phyloP scores from a whole-genome alignment of 345 rosid genomes.

The Psidium friedrichsthalianum region DNA sequence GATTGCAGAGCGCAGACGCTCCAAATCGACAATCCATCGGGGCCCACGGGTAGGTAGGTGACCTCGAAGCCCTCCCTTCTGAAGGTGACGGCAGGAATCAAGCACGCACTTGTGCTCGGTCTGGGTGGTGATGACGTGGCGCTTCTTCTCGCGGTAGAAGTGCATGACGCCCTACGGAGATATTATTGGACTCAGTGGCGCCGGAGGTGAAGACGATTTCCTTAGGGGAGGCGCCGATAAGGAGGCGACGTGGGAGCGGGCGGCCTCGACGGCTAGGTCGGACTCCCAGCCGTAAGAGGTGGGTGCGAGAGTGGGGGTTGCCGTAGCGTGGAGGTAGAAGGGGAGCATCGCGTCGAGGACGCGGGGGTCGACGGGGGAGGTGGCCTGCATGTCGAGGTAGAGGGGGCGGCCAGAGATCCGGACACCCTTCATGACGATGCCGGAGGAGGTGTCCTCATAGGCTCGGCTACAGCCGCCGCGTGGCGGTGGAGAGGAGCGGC shows the following conservation, averaged over 20 bases:
- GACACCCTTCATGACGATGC: slow-evolving; percentile 57
- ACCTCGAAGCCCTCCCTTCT: slow-evolving; percentile 94
- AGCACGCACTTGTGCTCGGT: slow-evolving; percentile 97
- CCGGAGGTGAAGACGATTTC: slow-evolving; percentile 92
- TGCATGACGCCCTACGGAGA: slow-evolving; percentile 90
- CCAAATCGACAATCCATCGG: slow-evolving; percentile 68
- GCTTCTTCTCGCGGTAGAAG: slow-evolving; percentile 81
- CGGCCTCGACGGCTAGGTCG: slow-evolving; percentile 70
- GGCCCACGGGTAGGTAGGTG: slow-evolving; percentile 67
- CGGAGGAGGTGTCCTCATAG: slow-evolving; percentile 23
- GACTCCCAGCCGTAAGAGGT: slow-evolving; percentile 98
- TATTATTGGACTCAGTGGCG: slow-evolving; percentile 88
- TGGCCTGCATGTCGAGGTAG: slow-evolving; percentile 65
- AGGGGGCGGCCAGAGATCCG: slow-evolving; percentile 62
- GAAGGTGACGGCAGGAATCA: slow-evolving; percentile 90
- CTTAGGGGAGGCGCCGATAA: slow-evolving; percentile 76
- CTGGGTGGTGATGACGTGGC: slow-evolving; percentile 83
- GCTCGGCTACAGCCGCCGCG: slow-evolving; percentile 22
- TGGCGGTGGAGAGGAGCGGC: slow-evolving; percentile 20
- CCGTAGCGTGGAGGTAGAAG: slow-evolving; percentile 60
- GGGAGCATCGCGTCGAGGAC: slow-evolving; percentile 86
- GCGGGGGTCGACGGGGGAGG: slow-evolving; percentile 91
- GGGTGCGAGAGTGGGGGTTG: slow-evolving; percentile 95
- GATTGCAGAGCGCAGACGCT: slow-evolving; percentile 43
- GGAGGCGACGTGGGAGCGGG: slow-evolving; percentile 65